A percentile compares a stretch with the other conserved stretches of the same genome.
Conservation (phyloP, 176 grass and related monocot species). For the Phyllostachys edulis region DNA sequence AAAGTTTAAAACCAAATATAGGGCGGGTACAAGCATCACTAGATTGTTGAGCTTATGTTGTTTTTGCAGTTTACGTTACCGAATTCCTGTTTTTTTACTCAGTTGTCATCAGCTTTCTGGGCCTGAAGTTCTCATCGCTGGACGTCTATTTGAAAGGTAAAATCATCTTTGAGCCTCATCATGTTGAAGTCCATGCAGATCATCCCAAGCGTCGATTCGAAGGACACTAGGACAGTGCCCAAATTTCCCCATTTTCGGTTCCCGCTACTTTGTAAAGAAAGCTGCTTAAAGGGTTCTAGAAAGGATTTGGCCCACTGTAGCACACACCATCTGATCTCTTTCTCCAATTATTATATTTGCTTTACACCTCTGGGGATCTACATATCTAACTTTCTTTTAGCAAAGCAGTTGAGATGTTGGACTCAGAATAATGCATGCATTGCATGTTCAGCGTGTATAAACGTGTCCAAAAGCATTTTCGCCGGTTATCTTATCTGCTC, state of each 20-base stretch:
- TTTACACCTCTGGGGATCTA: not conserved
- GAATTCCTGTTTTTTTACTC: not conserved
- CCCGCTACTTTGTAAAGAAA: not conserved
- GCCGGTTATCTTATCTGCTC: not conserved
- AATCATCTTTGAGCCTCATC: not conserved
- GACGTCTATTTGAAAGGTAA: not conserved
- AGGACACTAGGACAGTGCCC: not conserved
- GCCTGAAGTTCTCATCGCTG: not conserved
- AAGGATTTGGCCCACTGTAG: not conserved
- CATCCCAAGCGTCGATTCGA: not conserved
- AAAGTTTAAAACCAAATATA: not conserved
- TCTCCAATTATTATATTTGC: not conserved
- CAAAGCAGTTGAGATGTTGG: constrained; percentile 40
- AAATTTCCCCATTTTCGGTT: not conserved
- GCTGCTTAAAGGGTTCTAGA: not conserved
- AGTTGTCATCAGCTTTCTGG: not conserved
- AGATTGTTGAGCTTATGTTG: not conserved
- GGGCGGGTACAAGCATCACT: not conserved
- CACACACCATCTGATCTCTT: not conserved
- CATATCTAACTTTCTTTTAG: not conserved
- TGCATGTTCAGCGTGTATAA: constrained; percentile 12
- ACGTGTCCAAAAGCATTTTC: constrained; percentile 8
- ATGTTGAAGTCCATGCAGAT: not conserved
- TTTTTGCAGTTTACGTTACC: not conserved
- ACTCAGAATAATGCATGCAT: not conserved